A percentile compares a stretch with the other conserved stretches of the same genome.
Conservation (phyloP, 75 land plant genomes). For the Azolla pinnata region DNA sequence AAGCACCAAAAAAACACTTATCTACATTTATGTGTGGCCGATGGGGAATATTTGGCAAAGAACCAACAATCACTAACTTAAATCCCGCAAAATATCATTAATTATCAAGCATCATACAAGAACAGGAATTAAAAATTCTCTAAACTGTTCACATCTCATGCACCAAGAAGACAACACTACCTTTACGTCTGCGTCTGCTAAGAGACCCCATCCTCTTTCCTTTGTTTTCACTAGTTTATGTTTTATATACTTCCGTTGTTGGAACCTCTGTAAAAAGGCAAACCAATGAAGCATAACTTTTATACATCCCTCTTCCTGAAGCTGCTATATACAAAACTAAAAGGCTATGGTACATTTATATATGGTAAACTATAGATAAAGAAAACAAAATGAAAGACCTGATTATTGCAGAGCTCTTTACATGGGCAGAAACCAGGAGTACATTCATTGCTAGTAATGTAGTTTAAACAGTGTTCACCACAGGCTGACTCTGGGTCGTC, state of each 20-base stretch:
- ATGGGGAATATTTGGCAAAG: no score
- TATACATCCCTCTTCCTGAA: neutral
- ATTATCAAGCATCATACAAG: no score
- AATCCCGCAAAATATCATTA: no score
- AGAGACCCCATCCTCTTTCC: constrained; percentile 81
- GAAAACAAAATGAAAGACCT: constrained; percentile 27
- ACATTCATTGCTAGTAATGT: constrained; percentile 67
- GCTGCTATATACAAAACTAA: neutral
- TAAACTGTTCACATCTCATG: no score
- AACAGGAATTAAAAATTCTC: no score
- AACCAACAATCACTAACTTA: no score
- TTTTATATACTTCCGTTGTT: constrained; percentile 54
- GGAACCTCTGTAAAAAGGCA: constrained; percentile 49
- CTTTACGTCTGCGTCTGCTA: constrained; percentile 70
- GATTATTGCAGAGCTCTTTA: constrained; percentile 56
- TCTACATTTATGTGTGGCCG: no score
- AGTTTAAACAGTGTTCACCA: constrained; percentile 70
- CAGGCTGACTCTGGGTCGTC: constrained; percentile 52
- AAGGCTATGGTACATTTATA: neutral
- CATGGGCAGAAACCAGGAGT: constrained; percentile 65
- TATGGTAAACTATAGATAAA: neutral
- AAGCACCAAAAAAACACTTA: no score
- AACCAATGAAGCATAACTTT: neutral
- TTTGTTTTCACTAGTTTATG: constrained; percentile 55
- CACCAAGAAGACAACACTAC: constrained; percentile 28